These are phyloP conservation scores for Fraxinus anomala DNA, from an alignment of 257 asterid genomes.

Conservation along the genomic window DNA sequence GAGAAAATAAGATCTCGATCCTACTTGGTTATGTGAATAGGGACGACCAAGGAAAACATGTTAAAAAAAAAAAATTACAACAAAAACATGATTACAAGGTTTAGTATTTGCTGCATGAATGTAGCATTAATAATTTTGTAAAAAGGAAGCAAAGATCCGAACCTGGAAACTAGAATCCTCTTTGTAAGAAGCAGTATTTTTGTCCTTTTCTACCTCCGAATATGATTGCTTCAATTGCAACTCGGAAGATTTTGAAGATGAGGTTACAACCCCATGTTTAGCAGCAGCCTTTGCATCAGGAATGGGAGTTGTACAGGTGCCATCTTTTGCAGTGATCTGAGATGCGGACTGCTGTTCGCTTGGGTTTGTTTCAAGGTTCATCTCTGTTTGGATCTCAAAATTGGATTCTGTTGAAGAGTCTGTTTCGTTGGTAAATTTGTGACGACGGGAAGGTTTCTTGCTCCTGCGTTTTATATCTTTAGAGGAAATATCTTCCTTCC, in stretches of 20 bases:
- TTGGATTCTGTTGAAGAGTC: slow-evolving; percentile 46
- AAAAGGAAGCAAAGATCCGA: slow-evolving; percentile 28
- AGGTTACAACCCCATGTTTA: neutral
- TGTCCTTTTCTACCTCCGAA: slow-evolving; percentile 26
- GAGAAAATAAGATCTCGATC: slow-evolving; percentile 3
- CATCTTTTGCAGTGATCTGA: slow-evolving; percentile 35
- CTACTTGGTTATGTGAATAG: neutral
- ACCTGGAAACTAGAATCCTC: slow-evolving; percentile 52
- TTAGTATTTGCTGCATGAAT: slow-evolving; percentile 21
- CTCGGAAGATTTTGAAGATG: slow-evolving; percentile 38
- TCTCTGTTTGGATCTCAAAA: slow-evolving; percentile 45
- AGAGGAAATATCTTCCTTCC: slow-evolving; percentile 36
- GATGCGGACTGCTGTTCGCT: slow-evolving; percentile 38
- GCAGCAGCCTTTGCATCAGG: neutral
- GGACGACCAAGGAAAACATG: slow-evolving; percentile 6
- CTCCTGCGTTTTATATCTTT: slow-evolving; percentile 43
- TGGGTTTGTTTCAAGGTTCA: slow-evolving; percentile 32
- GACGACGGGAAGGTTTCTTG: slow-evolving; percentile 43
- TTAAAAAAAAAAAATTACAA: slow-evolving; percentile 4
- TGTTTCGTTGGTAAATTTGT: slow-evolving; percentile 24
- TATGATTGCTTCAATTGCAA: slow-evolving; percentile 35
- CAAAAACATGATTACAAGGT: slow-evolving; percentile 14
- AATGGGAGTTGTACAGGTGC: slow-evolving; percentile 28
- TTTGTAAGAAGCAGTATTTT: slow-evolving; percentile 35
- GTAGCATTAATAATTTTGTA: neutral